Conservation (phyloP, 805 yeast genomes). For the Jamesozyma rosinii region DNA sequence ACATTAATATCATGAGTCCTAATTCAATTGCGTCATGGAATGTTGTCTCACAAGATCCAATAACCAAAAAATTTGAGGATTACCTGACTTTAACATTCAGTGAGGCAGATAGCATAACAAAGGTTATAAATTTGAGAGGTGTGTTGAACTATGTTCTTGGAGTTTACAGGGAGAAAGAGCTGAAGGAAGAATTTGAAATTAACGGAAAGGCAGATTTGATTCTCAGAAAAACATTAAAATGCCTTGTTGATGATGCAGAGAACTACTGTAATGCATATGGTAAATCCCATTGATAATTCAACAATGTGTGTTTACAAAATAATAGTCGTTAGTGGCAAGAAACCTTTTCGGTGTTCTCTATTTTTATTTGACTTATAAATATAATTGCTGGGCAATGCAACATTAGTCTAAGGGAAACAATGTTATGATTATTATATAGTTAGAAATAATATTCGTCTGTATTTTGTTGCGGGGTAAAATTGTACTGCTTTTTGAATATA, state of each 20-base stretch:
- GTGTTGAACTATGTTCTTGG: constrained; percentile 32
- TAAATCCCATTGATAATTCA: constrained; percentile 6
- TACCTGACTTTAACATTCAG: constrained; percentile 33
- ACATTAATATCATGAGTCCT: constrained; percentile 11
- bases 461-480: too few species aligned
- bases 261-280: constrained; percentile 12
- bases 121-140: constrained; percentile 31
- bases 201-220: constrained; percentile 8
- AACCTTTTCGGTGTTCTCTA: too few species aligned
- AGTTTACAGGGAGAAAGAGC: constrained; percentile 20
- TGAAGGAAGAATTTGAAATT: constrained; percentile 9
- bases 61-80: constrained; percentile 26
- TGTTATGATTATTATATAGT: too few species aligned
- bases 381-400: too few species aligned
- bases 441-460: too few species aligned
- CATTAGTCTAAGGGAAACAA: too few species aligned
- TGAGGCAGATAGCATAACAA: constrained; percentile 33
- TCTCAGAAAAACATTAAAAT: constrained; percentile 3
- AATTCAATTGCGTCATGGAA: constrained; percentile 16
- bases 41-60: constrained; percentile 10
- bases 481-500: too few species aligned
- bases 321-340: too few species aligned
- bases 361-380: too few species aligned
- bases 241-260: constrained; percentile 2
- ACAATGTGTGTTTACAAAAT: too few species aligned